phyloP scores from a whole-genome alignment of 306 rosid species.

The Quercus bicolor region DNA sequence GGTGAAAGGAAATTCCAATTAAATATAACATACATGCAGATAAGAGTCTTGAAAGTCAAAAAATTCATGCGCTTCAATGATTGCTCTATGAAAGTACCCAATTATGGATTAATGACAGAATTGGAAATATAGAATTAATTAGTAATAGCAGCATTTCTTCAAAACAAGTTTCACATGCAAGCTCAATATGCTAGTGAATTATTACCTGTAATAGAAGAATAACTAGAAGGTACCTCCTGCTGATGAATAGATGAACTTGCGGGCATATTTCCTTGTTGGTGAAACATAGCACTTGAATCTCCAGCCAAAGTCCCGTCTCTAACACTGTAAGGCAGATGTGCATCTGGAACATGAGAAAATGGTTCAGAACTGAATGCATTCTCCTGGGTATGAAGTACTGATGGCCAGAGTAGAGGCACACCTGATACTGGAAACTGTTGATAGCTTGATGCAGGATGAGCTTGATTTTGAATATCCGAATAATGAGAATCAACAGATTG shows the following conservation, averaged over 20 bases:
- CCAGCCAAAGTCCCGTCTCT: slow-evolving; percentile 51
- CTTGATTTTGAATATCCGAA: slow-evolving; percentile 57
- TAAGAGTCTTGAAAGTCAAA: neutral
- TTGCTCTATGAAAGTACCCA: slow-evolving; percentile 9
- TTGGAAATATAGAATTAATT: slow-evolving; percentile 21
- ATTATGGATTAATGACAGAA: slow-evolving; percentile 17
- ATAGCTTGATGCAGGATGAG: slow-evolving; percentile 54
- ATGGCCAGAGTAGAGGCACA: slow-evolving; percentile 38
- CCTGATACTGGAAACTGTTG: slow-evolving; percentile 67
- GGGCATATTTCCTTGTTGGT: slow-evolving; percentile 55
- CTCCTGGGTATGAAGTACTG: slow-evolving; percentile 52
- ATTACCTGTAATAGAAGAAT: slow-evolving; percentile 98
- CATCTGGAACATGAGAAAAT: slow-evolving; percentile 54
- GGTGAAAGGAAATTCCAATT: neutral
- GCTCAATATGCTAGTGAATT: slow-evolving; percentile 48
- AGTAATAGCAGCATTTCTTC: slow-evolving; percentile 27
- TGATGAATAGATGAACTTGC: slow-evolving; percentile 73
- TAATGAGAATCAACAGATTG: slow-evolving; percentile 46
- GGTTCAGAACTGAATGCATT: slow-evolving; percentile 44
- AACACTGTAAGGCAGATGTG: slow-evolving; percentile 41
- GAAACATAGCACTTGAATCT: slow-evolving; percentile 52
- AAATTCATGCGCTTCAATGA: neutral
- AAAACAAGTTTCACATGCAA: slow-evolving; percentile 56
- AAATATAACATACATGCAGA: neutral
- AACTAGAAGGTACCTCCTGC: slow-evolving; percentile 99